phyloP scores from a whole-genome alignment of 805 yeast species.

The Wickerhamiella slavikovae region DNA sequence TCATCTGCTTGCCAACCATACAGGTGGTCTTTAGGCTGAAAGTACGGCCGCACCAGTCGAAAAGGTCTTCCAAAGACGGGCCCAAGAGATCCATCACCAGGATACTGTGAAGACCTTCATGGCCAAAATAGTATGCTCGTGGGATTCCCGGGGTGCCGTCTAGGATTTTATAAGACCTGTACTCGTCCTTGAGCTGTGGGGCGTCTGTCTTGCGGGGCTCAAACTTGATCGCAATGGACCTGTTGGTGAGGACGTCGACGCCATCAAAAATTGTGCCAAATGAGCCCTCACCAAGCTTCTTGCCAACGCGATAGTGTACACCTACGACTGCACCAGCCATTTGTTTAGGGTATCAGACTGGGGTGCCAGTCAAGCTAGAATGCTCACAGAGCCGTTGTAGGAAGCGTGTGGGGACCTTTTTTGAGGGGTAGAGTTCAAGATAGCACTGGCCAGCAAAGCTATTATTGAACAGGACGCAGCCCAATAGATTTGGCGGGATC shows the following conservation, averaged over 20 bases:
- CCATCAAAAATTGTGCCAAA: constrained; percentile 97
- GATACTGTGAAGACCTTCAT: constrained; percentile 91
- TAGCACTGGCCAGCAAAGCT: too few species aligned
- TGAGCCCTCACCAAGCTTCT: constrained; percentile 96
- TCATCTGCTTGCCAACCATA: constrained; percentile 90
- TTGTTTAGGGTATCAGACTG: too few species aligned
- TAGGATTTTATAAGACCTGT: constrained; percentile 73
- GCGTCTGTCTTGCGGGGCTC: constrained; percentile 92
- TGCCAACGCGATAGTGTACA: constrained; percentile 88
- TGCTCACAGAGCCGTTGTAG: too few species aligned
- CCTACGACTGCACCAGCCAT: constrained; percentile 80
- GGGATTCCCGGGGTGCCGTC: constrained; percentile 77
- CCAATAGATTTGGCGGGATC: too few species aligned
- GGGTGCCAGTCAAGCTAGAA: too few species aligned
- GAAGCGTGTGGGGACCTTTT: too few species aligned
- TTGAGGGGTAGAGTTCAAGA: too few species aligned
- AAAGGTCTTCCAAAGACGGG: constrained; percentile 86
- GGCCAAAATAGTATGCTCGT: constrained; percentile 90
- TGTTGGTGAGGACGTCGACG: constrained; percentile 71
- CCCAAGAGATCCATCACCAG: constrained; percentile 87
- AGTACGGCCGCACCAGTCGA: constrained; percentile 95
- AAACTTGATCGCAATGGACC: constrained; percentile 89
- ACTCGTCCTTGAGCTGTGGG: constrained; percentile 92
- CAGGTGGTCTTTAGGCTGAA: constrained; percentile 77
- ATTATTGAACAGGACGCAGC: too few species aligned